Base-by-base conservation (phyloP, 2,329 filamentous ascomycete genomes). In the Sporothrix inflata region DNA sequence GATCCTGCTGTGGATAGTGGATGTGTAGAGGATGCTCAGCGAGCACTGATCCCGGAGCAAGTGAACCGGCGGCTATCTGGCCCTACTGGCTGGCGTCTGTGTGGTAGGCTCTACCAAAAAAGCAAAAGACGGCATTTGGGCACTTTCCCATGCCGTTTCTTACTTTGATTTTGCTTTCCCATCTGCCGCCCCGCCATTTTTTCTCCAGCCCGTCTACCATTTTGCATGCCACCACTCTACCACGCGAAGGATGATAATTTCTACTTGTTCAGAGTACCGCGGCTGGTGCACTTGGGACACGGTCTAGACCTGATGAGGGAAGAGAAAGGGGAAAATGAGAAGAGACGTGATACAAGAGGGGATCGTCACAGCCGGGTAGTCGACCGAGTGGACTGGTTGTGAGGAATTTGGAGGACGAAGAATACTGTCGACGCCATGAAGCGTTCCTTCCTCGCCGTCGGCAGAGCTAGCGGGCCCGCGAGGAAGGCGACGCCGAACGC, bases 31-130 rank as follows among this genome's bases (percentile, higher is more conserved):
- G n/a, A 61, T 42, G n/a, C 19, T 6, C 4, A 7, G 19, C 11
- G n/a, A 12, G 34, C 34, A n/a, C 11, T 63, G 34, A 63, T 40
- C 57, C 34, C 30, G 57, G 57, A 63, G 57, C 57, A 63, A 42
- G n/a, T 63, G 57, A 21, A 42, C 57, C 57, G 57, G 57, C 21
- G 57, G 38, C 57, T 61, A 30, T 38, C 16, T 21, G n/a, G n/a
- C n/a, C n/a, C n/a, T n/a, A n/a, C n/a, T n/a, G n/a, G n/a, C n/a
- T n/a, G 30, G 55, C 30, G 34, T 34, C 34, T 57, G 53, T 34
- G 2, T 7, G 11, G n/a, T 24, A 24, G 12, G 57, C 14, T 24
- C 27, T 34, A 34, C 53, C 7, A 14, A 30, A 38, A n/a, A 60
- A n/a, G 16, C 7, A 38, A 12, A 61, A n/a, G 34, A n/a, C n/a